Conservation (phyloP, 345 rosid genomes). For the Passiflora organensis region DNA sequence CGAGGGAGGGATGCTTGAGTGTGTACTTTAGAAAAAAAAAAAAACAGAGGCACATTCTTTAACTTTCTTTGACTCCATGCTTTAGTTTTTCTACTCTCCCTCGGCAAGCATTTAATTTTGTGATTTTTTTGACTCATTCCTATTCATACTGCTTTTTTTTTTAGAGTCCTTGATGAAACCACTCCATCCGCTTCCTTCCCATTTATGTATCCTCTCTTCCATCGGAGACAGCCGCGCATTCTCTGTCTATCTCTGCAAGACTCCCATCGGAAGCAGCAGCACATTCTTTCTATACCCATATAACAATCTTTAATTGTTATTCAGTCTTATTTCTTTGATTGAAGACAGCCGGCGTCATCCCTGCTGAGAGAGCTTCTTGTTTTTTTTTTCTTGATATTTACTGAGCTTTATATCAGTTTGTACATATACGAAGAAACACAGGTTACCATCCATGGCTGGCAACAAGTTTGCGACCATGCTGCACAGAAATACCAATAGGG, state of each 20-base stretch:
- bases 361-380: constrained; percentile 2
- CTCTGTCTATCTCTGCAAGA: neutral
- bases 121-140: constrained; percentile 26
- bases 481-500: constrained; percentile 67
- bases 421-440: constrained; percentile 24
- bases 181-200: constrained; percentile 11
- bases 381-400: neutral
- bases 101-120: neutral
- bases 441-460: constrained; percentile 58
- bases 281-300: constrained; percentile 6
- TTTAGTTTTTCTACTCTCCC: too few species aligned
- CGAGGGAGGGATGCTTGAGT: too few species aligned
- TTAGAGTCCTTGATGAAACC: constrained; percentile 14
- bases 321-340: constrained; percentile 6
- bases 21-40: too few species aligned
- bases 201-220: constrained; percentile 3
- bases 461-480: constrained; percentile 79
- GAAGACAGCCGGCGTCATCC: neutral
- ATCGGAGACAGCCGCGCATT: constrained; percentile 4
- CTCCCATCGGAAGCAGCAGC: constrained; percentile 19
- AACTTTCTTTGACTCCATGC: too few species aligned
- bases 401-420: constrained; percentile 10
- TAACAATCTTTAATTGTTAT: constrained; percentile 15
- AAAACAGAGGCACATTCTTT: too few species aligned
- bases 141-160: constrained; percentile 20